phyloP scores from a whole-genome alignment of 2,329 filamentous ascomycete genomes.

The Fusarium luffae region DNA sequence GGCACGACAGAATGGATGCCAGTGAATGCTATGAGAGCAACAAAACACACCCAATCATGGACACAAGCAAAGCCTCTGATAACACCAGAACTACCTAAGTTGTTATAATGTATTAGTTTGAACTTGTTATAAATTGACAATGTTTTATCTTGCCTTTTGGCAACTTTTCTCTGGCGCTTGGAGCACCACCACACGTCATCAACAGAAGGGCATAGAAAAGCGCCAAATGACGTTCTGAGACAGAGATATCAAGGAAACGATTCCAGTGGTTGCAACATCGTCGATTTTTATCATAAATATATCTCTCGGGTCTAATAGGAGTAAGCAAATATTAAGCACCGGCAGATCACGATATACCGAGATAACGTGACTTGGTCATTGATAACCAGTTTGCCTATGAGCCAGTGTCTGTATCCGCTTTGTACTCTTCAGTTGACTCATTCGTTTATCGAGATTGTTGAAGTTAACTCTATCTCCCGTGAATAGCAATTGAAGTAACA shows the following conservation, averaged over 20 bases:
- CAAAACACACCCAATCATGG: background rate
- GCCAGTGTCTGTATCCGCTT: background rate
- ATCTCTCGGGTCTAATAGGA: too few relatives aligned
- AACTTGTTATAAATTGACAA: background rate
- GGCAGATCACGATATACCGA: background rate
- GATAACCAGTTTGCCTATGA: background rate
- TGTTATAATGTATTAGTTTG: background rate
- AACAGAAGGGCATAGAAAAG: background rate
- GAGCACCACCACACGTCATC: conserved; percentile 25
- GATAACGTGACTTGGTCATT: background rate
- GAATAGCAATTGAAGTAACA: background rate
- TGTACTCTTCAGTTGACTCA: background rate
- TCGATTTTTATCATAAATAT: background rate
- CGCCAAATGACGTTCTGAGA: conserved; percentile 8
- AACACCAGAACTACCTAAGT: background rate
- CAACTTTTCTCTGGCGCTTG: background rate
- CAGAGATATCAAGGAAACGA: background rate
- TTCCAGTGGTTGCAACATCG: background rate
- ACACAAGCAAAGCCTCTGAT: background rate
- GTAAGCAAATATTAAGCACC: background rate
- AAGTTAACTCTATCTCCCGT: background rate
- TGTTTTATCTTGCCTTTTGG: background rate
- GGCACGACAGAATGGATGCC: background rate
- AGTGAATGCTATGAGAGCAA: background rate
- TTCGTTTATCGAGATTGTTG: background rate